Conservation (phyloP, 139 green algal genomes). For the Pseudopediastrum boryanum region DNA sequence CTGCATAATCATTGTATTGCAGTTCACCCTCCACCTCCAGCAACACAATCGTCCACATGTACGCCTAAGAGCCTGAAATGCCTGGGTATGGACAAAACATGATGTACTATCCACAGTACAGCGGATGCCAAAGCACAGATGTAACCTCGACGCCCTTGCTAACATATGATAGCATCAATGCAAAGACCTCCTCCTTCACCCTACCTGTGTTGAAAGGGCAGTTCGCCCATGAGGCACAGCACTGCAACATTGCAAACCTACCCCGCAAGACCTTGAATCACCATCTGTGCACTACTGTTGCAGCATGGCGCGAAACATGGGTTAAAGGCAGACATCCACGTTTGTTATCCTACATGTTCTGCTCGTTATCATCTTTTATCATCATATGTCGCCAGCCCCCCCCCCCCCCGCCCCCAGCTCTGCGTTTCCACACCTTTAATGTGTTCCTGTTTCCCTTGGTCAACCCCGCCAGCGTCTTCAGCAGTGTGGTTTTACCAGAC, state of each 20-base stretch:
- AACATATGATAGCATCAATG: too few species aligned
- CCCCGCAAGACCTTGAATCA: too few species aligned
- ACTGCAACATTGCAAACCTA: too few species aligned
- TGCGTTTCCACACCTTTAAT: neutral
- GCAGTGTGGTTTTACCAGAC: constrained; percentile 68
- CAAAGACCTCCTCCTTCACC: too few species aligned
- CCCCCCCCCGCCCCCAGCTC: too few species aligned
- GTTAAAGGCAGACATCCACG: neutral
- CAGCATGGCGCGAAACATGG: neutral
- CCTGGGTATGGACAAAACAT: neutral
- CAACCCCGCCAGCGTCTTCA: constrained; percentile 64
- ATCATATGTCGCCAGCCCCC: too few species aligned
- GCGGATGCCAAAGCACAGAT: too few species aligned
- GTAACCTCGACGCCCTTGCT: too few species aligned
- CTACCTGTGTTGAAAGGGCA: too few species aligned
- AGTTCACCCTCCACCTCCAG: neutral
- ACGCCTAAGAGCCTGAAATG: neutral
- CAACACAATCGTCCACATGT: neutral
- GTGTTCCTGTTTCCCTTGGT: constrained; percentile 33
- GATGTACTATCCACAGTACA: too few species aligned
- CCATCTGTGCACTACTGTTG: neutral
- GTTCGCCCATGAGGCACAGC: too few species aligned
- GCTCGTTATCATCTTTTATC: neutral
- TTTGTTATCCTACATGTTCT: neutral
- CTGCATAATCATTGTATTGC: neutral